Evolutionary conservation across 2,329 filamentous ascomycete genomes (phyloP).

Genomic region (Aspergillus sp.): DNA sequence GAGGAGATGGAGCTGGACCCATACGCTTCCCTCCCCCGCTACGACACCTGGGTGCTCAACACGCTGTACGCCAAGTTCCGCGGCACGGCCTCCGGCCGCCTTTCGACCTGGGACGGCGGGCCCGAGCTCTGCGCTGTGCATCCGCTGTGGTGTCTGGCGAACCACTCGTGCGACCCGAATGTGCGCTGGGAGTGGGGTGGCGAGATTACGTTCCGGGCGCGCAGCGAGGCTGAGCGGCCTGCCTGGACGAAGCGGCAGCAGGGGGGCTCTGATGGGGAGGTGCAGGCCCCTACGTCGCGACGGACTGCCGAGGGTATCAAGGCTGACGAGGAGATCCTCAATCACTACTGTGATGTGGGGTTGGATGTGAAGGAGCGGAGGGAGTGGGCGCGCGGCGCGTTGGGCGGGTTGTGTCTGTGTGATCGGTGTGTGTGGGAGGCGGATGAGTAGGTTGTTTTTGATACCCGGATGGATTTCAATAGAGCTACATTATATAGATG

Average conservation of each 20-base stretch:
- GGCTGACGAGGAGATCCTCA: slow-evolving; percentile 80
- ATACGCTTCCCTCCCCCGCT: slow-evolving; percentile 45
- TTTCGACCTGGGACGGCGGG: slow-evolving; percentile 71
- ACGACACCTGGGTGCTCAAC: slow-evolving; percentile 68
- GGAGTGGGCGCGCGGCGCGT: slow-evolving; percentile 82
- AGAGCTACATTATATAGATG: neutral
- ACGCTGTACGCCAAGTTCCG: slow-evolving; percentile 91
- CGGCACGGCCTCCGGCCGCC: slow-evolving; percentile 83
- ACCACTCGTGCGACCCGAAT: slow-evolving; percentile 94
- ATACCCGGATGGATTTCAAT: neutral
- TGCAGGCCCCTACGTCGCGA: slow-evolving; percentile 24
- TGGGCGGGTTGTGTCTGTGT: slow-evolving; percentile 89
- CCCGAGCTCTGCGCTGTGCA: slow-evolving; percentile 93
- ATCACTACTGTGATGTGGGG: slow-evolving; percentile 89
- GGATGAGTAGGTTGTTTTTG: slow-evolving; percentile 8
- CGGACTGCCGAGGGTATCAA: slow-evolving; percentile 55
- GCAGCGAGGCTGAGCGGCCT: slow-evolving; percentile 32
- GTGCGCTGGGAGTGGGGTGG: slow-evolving; percentile 87
- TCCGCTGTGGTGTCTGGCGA: slow-evolving; percentile 92
- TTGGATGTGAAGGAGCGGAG: slow-evolving; percentile 75
- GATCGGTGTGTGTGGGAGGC: slow-evolving; percentile 73
- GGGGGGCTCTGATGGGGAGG: slow-evolving; percentile 9
- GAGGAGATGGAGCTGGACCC: slow-evolving; percentile 63
- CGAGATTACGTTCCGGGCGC: slow-evolving; percentile 39
- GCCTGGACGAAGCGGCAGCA: slow-evolving; percentile 28